phyloP scores from a whole-genome alignment of 2,329 filamentous ascomycete species.

The Purpureocillium takamizusanense region DNA sequence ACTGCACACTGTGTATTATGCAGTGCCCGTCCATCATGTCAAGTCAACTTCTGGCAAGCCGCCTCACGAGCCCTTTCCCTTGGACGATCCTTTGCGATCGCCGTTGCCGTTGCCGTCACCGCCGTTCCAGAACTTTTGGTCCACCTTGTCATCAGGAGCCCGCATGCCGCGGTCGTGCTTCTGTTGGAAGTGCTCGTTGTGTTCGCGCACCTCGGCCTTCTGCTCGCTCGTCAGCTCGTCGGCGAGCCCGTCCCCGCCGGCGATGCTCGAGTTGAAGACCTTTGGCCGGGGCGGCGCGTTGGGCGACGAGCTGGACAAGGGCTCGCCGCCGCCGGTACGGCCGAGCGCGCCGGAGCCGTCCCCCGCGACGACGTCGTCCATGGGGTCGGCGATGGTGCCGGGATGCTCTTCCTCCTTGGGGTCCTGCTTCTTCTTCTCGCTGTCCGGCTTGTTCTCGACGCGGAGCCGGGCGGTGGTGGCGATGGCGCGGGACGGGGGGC shows the following conservation, averaged over 20 bases:
- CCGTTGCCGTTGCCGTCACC: background rate
- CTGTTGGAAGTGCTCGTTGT: slow-evolving; percentile 48
- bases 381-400: background rate
- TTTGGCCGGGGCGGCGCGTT: slow-evolving; percentile 37
- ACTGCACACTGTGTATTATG: background rate
- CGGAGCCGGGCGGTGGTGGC: no score
- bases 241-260: slow-evolving; percentile 15
- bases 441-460: no score
- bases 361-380: slow-evolving; percentile 17
- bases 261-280: slow-evolving; percentile 38
- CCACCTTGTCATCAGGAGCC: slow-evolving; percentile 40
- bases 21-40: background rate
- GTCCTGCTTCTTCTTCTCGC: background rate
- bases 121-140: slow-evolving; percentile 43
- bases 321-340: slow-evolving; percentile 27
- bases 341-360: slow-evolving; percentile 19
- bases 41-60: background rate
- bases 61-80: background rate
- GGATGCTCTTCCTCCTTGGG: background rate
- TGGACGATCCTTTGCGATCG: background rate
- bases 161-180: slow-evolving; percentile 37
- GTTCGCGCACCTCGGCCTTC: slow-evolving; percentile 46
- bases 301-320: slow-evolving; percentile 19
- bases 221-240: slow-evolving; percentile 38
- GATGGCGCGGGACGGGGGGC: no score